Conservation (phyloP, 805 yeast genomes). For the Grigorovia yakushimaensis region DNA sequence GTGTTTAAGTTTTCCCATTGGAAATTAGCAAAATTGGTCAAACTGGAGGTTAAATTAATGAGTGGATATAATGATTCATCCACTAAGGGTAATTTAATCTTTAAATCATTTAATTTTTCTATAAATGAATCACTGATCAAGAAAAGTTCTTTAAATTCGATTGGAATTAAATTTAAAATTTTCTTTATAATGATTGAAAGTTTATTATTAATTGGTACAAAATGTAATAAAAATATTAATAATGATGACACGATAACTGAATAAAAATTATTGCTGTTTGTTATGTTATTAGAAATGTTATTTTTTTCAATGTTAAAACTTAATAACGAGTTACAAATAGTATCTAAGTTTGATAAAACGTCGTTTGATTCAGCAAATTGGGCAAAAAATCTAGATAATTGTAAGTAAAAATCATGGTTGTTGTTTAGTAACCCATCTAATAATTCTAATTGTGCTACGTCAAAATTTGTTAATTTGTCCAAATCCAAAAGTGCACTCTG, state of each 20-base stretch:
- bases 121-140: conserved; percentile 28
- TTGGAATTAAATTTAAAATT: conserved; percentile 27
- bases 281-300: too few relatives aligned
- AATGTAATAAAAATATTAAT: conserved; percentile 30
- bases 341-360: conserved; percentile 33
- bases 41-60: conserved; percentile 48
- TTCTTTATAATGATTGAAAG: conserved; percentile 25
- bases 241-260: conserved; percentile 35
- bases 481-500: too few relatives aligned
- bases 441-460: neutral
- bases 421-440: neutral
- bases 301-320: too few relatives aligned
- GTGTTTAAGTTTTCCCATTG: conserved; percentile 52
- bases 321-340: conserved; percentile 18
- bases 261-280: conserved; percentile 25
- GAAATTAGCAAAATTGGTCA: conserved; percentile 56
- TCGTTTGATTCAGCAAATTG: conserved; percentile 29
- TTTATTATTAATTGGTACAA: conserved; percentile 36
- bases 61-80: conserved; percentile 45
- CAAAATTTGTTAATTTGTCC: neutral
- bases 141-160: conserved; percentile 32
- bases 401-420: neutral
- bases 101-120: conserved; percentile 34
- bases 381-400: conserved; percentile 27
- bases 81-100: conserved; percentile 66